Evolutionary conservation across 2,329 filamentous ascomycete species (phyloP).

Genomic region (Fusarium tanahbumbuense): DNA sequence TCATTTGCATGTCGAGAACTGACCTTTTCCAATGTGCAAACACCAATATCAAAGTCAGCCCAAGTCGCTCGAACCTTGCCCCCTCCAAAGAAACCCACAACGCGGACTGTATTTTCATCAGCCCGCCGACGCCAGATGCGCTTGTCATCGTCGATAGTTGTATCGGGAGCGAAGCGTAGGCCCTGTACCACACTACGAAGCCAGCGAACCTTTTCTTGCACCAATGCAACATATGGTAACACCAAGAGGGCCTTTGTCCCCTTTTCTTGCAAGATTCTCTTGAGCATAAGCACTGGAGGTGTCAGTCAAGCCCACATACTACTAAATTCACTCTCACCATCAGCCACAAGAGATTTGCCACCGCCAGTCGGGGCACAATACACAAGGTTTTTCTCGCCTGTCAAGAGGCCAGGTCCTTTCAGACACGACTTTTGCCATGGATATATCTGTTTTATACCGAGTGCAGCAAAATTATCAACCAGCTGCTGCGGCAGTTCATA

Average conservation of each 20-base stretch:
- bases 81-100: constrained; percentile 81
- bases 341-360: constrained; percentile 80
- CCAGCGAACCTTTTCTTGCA: constrained; percentile 84
- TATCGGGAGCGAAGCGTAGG: constrained; percentile 57
- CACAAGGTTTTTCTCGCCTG: constrained; percentile 76
- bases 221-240: constrained; percentile 81
- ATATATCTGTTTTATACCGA: constrained; percentile 80
- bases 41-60: constrained; percentile 80
- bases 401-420: constrained; percentile 72
- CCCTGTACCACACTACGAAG: constrained; percentile 73
- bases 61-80: constrained; percentile 74
- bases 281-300: constrained; percentile 73
- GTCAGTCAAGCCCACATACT: constrained; percentile 25
- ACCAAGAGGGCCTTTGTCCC: constrained; percentile 77
- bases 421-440: constrained; percentile 84
- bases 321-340: constrained; percentile 53
- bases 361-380: constrained; percentile 84
- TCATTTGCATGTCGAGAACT: background rate
- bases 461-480: constrained; percentile 70
- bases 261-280: constrained; percentile 72
- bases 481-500: constrained; percentile 72
- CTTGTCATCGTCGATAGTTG: constrained; percentile 50
- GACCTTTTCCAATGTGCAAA: constrained; percentile 83
- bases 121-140: constrained; percentile 65
- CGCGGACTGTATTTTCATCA: constrained; percentile 69